These are phyloP conservation scores for Cryptococcus hybrid DNA, from an alignment of 1,284 basidiomycete genomes.

Conservation along the genomic window DNA sequence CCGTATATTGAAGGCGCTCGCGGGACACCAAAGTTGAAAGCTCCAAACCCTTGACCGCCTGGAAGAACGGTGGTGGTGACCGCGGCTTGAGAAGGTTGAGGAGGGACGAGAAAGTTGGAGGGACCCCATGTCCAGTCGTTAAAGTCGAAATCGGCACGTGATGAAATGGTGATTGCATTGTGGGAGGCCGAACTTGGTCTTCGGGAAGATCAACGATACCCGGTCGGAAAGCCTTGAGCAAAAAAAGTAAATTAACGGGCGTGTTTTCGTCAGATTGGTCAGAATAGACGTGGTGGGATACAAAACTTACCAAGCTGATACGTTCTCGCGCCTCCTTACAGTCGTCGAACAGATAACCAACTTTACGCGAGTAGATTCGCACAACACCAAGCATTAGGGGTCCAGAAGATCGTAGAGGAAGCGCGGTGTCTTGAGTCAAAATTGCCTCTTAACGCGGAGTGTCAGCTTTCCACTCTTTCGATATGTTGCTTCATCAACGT, in stretches of 20 bases:
- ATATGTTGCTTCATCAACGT: no score
- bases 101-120: conserved; percentile 12
- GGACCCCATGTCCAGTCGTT: conserved; percentile 42
- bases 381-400: conserved; percentile 95
- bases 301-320: conserved; percentile 76
- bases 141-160: conserved; percentile 36
- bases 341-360: conserved; percentile 95
- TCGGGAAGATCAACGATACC: conserved; percentile 95
- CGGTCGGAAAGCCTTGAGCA: conserved; percentile 78
- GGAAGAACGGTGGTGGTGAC: conserved; percentile 12
- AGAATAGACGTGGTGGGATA: neutral
- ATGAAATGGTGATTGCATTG: conserved; percentile 56
- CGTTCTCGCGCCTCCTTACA: conserved; percentile 94
- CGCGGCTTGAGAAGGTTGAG: conserved; percentile 11
- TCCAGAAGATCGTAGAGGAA: conserved; percentile 91
- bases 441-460: conserved; percentile 65
- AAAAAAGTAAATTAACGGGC: neutral
- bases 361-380: conserved; percentile 95
- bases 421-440: conserved; percentile 67
- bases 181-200: conserved; percentile 85
- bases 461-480: neutral
- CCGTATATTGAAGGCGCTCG: conserved; percentile 51
- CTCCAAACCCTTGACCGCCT: conserved; percentile 36
- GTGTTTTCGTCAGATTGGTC: neutral
- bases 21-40: conserved; percentile 45